Evolutionary conservation across 202 grass and related monocot species (phyloP).

Genomic region (Saccharum hybrid): DNA sequence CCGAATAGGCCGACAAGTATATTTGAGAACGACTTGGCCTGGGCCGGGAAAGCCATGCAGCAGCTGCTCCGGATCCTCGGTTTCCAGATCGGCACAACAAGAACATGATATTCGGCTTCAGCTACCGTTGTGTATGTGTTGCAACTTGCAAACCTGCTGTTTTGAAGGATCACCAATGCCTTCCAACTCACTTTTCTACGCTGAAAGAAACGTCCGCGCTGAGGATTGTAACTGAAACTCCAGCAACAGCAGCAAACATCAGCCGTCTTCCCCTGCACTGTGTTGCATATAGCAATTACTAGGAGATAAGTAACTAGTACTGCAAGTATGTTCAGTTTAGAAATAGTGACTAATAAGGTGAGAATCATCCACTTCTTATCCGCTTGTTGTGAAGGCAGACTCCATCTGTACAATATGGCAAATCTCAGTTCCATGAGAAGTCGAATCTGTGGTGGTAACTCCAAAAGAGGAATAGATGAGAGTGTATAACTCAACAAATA

Average conservation of each 20-base stretch:
- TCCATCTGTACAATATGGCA: background rate
- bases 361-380: background rate
- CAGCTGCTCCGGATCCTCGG: conserved; percentile 47
- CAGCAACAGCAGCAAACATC: background rate
- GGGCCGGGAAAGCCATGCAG: conserved; percentile 49
- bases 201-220: background rate
- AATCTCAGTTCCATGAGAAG: conserved; percentile 3
- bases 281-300: conserved; percentile 4
- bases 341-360: conserved; percentile 21
- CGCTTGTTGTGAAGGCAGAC: background rate
- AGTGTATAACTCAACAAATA: background rate
- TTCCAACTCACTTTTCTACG: background rate
- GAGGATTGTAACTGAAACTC: background rate
- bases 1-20: conserved; percentile 22
- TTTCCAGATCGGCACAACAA: conserved; percentile 43
- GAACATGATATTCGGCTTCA: conserved; percentile 39
- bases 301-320: background rate
- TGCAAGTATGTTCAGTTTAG: conserved; percentile 30
- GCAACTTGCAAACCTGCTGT: background rate
- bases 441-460: background rate
- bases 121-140: background rate
- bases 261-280: background rate
- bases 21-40: conserved; percentile 55
- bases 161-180: conserved; percentile 14
- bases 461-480: background rate